These are phyloP conservation scores for Lophiotrema nucula DNA, from an alignment of 495 filamentous ascomycete species.

Conservation along the genomic window DNA sequence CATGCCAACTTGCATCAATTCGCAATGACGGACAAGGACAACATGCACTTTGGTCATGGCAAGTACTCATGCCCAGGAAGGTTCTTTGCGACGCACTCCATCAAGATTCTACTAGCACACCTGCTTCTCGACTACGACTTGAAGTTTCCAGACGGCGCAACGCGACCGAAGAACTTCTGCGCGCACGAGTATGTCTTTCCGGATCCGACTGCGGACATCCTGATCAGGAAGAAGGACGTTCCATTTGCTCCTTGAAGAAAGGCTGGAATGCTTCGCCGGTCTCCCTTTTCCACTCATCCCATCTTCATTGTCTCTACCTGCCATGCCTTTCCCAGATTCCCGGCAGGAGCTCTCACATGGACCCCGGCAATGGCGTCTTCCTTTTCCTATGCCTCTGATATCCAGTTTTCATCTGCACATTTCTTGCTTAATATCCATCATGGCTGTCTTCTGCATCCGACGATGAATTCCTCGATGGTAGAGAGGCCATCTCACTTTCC, in stretches of 20 bases:
- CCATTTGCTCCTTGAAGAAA: background rate
- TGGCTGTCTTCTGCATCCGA: too few relatives aligned
- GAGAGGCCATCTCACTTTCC: too few relatives aligned
- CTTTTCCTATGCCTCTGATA: too few relatives aligned
- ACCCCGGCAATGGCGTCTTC: too few relatives aligned
- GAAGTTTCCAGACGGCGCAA: constrained; percentile 9
- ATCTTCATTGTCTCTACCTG: too few relatives aligned
- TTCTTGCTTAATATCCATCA: too few relatives aligned
- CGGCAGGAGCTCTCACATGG: too few relatives aligned
- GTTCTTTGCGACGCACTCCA: constrained; percentile 52
- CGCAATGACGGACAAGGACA: constrained; percentile 45
- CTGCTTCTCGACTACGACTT: constrained; percentile 30
- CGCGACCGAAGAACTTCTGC: background rate
- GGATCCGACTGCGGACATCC: background rate
- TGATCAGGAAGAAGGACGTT: background rate
- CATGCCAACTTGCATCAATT: constrained; percentile 27
- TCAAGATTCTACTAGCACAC: constrained; percentile 43
- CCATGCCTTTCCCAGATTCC: too few relatives aligned
- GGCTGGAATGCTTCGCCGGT: too few relatives aligned
- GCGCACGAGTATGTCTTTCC: constrained; percentile 3
- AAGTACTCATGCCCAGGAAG: constrained; percentile 55
- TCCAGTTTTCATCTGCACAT: too few relatives aligned
- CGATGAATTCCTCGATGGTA: too few relatives aligned
- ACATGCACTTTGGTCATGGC: constrained; percentile 51
- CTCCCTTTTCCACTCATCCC: too few relatives aligned